Evolutionary conservation across 1,284 basidiomycete species (phyloP), one percentile per base, ranked within the genome.

Genomic region (Malassezia psittaci): DNA sequence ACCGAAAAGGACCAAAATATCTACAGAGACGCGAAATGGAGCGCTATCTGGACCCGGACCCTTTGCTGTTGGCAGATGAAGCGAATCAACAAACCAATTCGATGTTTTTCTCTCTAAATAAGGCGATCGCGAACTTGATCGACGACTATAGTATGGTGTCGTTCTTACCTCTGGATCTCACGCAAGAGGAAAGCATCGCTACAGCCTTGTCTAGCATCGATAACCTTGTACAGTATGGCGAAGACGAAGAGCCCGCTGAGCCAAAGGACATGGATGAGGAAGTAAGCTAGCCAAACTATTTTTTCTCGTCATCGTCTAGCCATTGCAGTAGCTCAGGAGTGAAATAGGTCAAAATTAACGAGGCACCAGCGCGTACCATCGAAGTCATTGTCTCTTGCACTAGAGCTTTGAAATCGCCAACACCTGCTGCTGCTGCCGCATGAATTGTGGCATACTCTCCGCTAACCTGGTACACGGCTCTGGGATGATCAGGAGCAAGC

Each of bases 141-240:
- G 90, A 96, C 75, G 94, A 98, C 73, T 91, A 96, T 75, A 93
- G 91, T 47, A 82, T 99, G 54, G 94, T 99, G 5, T 90, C 89
- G 1, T 99, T 99, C 79, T 78, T 98, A 38, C 91, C 94, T 1
- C 81, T 98, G 42, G 90, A 99, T 76, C 83, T 96, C 48, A 86
- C 88, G 2, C 83, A 84, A 60, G 83, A 91, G 49, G 90, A 96
- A 67, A 90, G 88, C 9, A 80, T 99, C 47, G 88, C 89, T 69
- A 85, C 83, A 1, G 84, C 96, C 12, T 80, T 98, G 48, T 90
- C 88, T 71, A 90, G 96, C 75, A 87, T 99, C 56, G 94, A 99
- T 78, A 91, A 91, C 68, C 86, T 89, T 59, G 88, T 96, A 83
- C 91, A 96, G 75, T 96, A 71, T 36, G 70, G 71, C 41, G 72